phyloP scores from a whole-genome alignment of 2,329 filamentous ascomycete species.

The Curvularia spicifera region DNA sequence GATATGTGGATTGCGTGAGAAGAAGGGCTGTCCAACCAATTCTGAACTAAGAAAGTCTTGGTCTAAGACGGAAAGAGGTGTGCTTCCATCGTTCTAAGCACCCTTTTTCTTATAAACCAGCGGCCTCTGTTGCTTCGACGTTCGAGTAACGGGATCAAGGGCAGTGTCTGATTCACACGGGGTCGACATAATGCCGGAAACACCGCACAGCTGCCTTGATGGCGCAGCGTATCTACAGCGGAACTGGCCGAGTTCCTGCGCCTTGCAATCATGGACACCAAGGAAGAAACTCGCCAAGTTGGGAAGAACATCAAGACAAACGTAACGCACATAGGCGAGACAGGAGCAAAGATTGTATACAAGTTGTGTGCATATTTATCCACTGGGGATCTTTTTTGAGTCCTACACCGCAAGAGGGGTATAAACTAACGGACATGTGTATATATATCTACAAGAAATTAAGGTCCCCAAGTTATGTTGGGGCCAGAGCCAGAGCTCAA shows the following conservation, averaged over 20 bases:
- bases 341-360: neutral
- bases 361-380: neutral
- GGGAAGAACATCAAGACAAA: neutral
- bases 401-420: neutral
- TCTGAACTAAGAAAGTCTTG: neutral
- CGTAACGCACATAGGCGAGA: neutral
- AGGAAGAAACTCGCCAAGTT: neutral
- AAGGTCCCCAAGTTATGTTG: neutral
- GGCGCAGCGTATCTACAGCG: neutral
- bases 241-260: neutral
- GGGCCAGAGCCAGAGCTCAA: neutral
- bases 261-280: neutral
- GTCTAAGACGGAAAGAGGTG: neutral
- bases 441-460: slow-evolving; percentile 1
- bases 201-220: neutral
- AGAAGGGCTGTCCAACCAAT: no score
- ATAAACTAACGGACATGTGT: neutral
- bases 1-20: neutral
- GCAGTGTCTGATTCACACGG: neutral
- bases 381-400: neutral
- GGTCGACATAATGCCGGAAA: neutral
- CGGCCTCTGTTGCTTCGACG: no score
- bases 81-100: neutral
- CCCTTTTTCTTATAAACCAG: neutral
- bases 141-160: no score